Conservation (phyloP, 73 alveolate genomes). For the Paramecium tetraurelia region DNA sequence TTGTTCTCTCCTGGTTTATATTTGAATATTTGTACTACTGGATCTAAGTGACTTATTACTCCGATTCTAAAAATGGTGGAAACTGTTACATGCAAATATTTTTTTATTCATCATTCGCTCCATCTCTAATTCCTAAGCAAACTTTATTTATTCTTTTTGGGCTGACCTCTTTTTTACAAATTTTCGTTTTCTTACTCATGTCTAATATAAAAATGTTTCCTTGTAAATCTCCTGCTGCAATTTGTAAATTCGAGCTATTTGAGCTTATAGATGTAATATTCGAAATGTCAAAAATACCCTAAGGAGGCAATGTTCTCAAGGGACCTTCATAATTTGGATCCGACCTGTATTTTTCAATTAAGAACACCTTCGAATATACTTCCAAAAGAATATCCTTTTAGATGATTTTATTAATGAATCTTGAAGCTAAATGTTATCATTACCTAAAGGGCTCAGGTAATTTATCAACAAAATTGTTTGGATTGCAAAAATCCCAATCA, state of each 20-base stretch:
- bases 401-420: conserved; percentile 50
- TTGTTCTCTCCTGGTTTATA: conserved; percentile 52
- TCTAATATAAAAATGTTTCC: conserved; percentile 53
- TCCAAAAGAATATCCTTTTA: conserved; percentile 27
- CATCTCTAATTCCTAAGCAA: background rate
- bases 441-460: conserved; percentile 59
- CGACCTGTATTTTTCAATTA: conserved; percentile 53
- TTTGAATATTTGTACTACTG: conserved; percentile 36
- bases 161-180: conserved; percentile 54
- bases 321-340: conserved; percentile 65
- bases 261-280: conserved; percentile 23
- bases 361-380: conserved; percentile 37
- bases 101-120: conserved; percentile 30
- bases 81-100: conserved; percentile 33
- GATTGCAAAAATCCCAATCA: conserved; percentile 61
- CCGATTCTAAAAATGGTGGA: background rate
- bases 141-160: conserved; percentile 28
- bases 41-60: conserved; percentile 45
- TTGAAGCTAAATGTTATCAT: background rate
- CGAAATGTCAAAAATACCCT: conserved; percentile 54
- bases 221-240: conserved; percentile 51
- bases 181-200: conserved; percentile 47
- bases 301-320: conserved; percentile 55
- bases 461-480: conserved; percentile 18
- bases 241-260: conserved; percentile 3